These are phyloP conservation scores for Gossypium ekmanianum DNA, from an alignment of 345 rosid species.

Conservation along the genomic window DNA sequence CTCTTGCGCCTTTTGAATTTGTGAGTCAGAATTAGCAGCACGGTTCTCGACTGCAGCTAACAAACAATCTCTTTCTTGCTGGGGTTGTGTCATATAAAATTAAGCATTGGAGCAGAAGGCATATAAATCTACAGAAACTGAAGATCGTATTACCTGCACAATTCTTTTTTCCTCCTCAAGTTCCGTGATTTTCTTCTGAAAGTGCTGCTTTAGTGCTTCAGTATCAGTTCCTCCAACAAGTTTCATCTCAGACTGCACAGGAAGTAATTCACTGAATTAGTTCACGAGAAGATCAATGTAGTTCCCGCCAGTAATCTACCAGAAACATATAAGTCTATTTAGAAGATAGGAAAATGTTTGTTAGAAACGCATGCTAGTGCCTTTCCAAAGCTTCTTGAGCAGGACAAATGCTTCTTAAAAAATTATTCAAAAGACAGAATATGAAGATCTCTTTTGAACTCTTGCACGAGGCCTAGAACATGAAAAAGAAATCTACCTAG, in stretches of 20 bases:
- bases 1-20: conserved; percentile 49
- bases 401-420: neutral
- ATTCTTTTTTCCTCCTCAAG: conserved; percentile 69
- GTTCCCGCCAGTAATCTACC: neutral
- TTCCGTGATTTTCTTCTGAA: conserved; percentile 70
- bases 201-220: conserved; percentile 62
- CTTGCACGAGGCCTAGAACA: neutral
- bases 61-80: conserved; percentile 69
- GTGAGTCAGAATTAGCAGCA: conserved; percentile 61
- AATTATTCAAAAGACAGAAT: neutral
- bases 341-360: neutral
- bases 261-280: conserved; percentile 9
- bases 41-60: conserved; percentile 60
- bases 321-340: conserved; percentile 2
- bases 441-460: conserved; percentile 4
- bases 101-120: conserved; percentile 6
- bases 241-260: conserved; percentile 68
- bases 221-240: conserved; percentile 50
- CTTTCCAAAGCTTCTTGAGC: neutral
- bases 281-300: neutral
- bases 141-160: conserved; percentile 39
- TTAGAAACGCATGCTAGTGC: neutral
- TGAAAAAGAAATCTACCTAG: neutral
- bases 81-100: conserved; percentile 22
- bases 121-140: conserved; percentile 15